A percentile compares a stretch with the other conserved stretches of the same genome.
Evolutionary conservation across 441 rosid genomes (phyloP).

Genomic region (Euphorbia celastroides): DNA sequence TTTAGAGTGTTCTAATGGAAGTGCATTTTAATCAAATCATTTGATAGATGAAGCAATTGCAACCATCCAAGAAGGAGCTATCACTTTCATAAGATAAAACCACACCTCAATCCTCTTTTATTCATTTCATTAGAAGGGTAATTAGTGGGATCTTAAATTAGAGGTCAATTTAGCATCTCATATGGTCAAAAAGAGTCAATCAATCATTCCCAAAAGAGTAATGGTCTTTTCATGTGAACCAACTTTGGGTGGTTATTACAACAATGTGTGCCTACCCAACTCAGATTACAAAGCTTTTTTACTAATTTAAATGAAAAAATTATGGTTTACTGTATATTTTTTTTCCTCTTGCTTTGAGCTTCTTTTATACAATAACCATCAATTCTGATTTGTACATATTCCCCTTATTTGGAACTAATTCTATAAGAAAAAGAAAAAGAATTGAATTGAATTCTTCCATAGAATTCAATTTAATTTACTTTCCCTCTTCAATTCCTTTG

Average conservation of each 20-base stretch:
- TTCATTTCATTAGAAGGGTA: neutral
- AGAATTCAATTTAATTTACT: too few relatives aligned
- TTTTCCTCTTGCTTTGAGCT: too few relatives aligned
- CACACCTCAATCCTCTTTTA: constrained; percentile 2
- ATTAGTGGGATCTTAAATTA: constrained; percentile 12
- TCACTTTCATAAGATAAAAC: constrained; percentile 15
- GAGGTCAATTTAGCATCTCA: constrained; percentile 7
- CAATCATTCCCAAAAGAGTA: constrained; percentile 14
- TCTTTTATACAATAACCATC: too few relatives aligned
- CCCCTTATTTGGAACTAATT: too few relatives aligned
- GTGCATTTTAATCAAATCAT: too few relatives aligned
- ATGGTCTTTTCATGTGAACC: constrained; percentile 22
- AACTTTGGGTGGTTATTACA: constrained; percentile 21
- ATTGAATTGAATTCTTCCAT: too few relatives aligned
- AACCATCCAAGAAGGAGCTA: constrained; percentile 16
- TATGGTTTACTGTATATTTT: too few relatives aligned
- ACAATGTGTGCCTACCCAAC: constrained; percentile 1
- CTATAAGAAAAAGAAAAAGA: too few relatives aligned
- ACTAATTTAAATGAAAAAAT: neutral
- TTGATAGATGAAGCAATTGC: constrained; percentile 13
- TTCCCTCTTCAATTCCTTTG: too few relatives aligned
- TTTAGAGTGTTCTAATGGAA: too few relatives aligned
- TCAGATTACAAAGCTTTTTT: neutral
- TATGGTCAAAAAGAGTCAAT: constrained; percentile 6
- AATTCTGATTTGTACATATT: too few relatives aligned